A percentile compares a stretch with the other conserved stretches of the same genome.
phyloP scores from a whole-genome alignment of 140 eudicot genomes.

The Stevia rebaudiana region DNA sequence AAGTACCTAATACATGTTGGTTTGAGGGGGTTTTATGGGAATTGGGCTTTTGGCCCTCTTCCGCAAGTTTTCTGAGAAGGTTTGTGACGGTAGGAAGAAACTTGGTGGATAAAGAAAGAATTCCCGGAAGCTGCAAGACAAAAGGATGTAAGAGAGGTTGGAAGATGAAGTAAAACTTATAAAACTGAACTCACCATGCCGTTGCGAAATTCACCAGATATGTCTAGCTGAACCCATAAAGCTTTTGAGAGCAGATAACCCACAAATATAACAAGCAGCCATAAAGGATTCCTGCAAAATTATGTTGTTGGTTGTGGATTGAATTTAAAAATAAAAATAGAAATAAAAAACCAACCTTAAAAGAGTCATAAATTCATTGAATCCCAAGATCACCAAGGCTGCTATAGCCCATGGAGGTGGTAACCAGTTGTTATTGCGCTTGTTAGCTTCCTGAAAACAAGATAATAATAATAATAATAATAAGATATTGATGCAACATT shows the following conservation, averaged over 20 bases:
- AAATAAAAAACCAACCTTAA: slow-evolving; percentile 50
- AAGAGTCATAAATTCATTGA: slow-evolving; percentile 96
- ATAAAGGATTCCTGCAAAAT: slow-evolving; percentile 75
- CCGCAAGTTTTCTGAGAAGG: slow-evolving; percentile 68
- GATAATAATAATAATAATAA: background rate
- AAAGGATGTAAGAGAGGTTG: slow-evolving; percentile 9
- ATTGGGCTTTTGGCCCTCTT: slow-evolving; percentile 54
- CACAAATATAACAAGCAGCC: slow-evolving; percentile 62
- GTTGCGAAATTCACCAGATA: slow-evolving; percentile 70
- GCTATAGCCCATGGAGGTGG: slow-evolving; percentile 99
- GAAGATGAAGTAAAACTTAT: background rate
- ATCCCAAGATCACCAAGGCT: slow-evolving; percentile 74
- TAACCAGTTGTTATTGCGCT: slow-evolving; percentile 81
- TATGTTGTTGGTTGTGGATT: no score
- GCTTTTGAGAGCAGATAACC: slow-evolving; percentile 71
- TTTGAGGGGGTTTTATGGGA: slow-evolving; percentile 35
- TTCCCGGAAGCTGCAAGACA: slow-evolving; percentile 70
- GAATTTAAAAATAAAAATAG: background rate
- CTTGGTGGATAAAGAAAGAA: slow-evolving; percentile 70
- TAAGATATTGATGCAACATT: background rate
- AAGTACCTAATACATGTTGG: slow-evolving; percentile 27
- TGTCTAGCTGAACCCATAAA: slow-evolving; percentile 91
- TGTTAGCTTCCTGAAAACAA: slow-evolving; percentile 83
- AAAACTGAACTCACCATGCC: slow-evolving; percentile 71
- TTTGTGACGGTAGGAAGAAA: slow-evolving; percentile 67